Percentiles rank a stretch among this genome's conserved stretches.
Evolutionary conservation across 1,139 yeast species (phyloP).

Genomic region (Diutina rugosa): DNA sequence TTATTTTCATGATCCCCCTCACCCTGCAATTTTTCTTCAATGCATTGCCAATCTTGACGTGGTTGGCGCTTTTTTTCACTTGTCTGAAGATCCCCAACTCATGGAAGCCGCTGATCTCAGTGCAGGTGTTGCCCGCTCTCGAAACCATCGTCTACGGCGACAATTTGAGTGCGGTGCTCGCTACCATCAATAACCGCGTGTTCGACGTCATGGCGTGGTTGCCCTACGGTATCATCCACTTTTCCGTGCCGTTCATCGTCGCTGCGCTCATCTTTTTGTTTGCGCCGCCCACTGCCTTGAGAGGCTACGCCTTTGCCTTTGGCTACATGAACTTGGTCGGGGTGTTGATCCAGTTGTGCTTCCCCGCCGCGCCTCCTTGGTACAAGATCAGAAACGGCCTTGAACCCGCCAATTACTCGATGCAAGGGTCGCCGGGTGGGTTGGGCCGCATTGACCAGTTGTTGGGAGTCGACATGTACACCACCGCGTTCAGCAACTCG

Average conservation of each 20-base stretch:
- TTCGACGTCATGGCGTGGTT: slow-evolving; percentile 88
- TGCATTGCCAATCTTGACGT: slow-evolving; percentile 76
- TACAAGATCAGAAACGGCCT: slow-evolving; percentile 78
- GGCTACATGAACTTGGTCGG: slow-evolving; percentile 95
- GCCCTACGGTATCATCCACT: slow-evolving; percentile 90
- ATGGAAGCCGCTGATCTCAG: slow-evolving; percentile 84
- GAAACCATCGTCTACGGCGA: slow-evolving; percentile 94
- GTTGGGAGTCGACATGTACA: slow-evolving; percentile 73
- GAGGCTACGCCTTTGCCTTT: slow-evolving; percentile 86
- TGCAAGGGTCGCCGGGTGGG: slow-evolving; percentile 97
- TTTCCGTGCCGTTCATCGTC: slow-evolving; percentile 78
- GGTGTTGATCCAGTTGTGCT: slow-evolving; percentile 66
- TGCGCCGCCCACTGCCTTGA: slow-evolving; percentile 84
- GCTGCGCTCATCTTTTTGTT: slow-evolving; percentile 70
- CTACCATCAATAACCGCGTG: slow-evolving; percentile 53
- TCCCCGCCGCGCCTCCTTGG: slow-evolving; percentile 99
- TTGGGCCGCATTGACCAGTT: slow-evolving; percentile 76
- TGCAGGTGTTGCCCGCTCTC: slow-evolving; percentile 82
- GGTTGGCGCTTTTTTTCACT: slow-evolving; percentile 78
- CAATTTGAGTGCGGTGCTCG: slow-evolving; percentile 75
- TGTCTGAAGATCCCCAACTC: slow-evolving; percentile 65
- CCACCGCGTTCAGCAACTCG: slow-evolving; percentile 75
- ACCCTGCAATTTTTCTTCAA: slow-evolving; percentile 78
- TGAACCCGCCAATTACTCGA: slow-evolving; percentile 80
- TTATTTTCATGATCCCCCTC: slow-evolving; percentile 46